Evolutionary conservation across 768 basidiomycete genomes (phyloP), one percentile per base, ranked within the genome.

Genomic region (Hortiboletus campestris): DNA sequence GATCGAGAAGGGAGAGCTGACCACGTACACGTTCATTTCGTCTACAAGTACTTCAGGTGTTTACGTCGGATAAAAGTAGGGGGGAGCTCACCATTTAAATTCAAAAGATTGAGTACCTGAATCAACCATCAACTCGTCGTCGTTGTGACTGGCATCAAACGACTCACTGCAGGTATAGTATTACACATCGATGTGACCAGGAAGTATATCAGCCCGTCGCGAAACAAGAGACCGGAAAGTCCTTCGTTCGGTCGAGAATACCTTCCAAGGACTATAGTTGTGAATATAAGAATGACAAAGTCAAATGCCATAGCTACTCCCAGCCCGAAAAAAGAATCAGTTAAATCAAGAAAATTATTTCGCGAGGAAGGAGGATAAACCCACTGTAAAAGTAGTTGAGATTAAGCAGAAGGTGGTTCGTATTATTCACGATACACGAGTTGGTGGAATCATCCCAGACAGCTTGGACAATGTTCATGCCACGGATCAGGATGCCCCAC

Each of bases 181-280:
- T 88, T 89, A 49, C 79, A 84, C 16, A 80, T 75, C 58, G 86
- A 88, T 2, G 86, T 81, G 39, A 86, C 73, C 28, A 87, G 55
- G 63, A 88, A 88, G 65, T 84, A 88, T 7, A 86, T 80, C 43
- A 90, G 72, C 19, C 88, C 88, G 61, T 89, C 87, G n/a, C 80
- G 77, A 72, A 88, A 87, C 48, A 90, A 79, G 45, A 90, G 69
- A 60, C 79, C 77, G 79, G 86, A 87, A n/a, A 89, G 75, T 31
- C 64, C 64, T 56, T 78, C 82, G 5, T 82, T 84, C 60, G 80
- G 81, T 39, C 78, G 75, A 25, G 61, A 63, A 49, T 58, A 64
- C 56, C 74, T 75, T 43, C 79, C 73, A 29, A 88, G 74, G 1
- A 82, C 80, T 25, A 81, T 58, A 12, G 80, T 74, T 1, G 84